Evolutionary conservation across 108 stramenopile species (phyloP), one percentile per base, ranked within the genome.

Genomic region (Nitzschia palea): DNA sequence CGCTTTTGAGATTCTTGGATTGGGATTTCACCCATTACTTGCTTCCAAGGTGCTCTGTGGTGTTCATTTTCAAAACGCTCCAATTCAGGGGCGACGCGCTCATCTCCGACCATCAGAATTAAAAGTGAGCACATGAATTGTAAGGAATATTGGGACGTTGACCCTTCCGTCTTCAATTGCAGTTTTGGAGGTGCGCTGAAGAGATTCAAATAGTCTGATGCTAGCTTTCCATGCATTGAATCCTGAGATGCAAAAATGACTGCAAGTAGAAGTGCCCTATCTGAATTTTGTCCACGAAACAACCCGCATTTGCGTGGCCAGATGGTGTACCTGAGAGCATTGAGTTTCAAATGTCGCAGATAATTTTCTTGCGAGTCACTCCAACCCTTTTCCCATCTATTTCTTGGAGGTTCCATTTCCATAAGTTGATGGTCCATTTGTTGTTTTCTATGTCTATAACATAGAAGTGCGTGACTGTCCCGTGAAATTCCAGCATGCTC

Each of bases 161-260:
- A 15, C 47, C 47, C 47, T 20, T 48, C 22, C 15, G 47, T 18
- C n/a, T 18, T 4, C n/a, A 20, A 20, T 20, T 48, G 47, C 4
- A 18, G 18, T 12, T 20, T 48, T 14, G 6, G 5, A 22, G 44
- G 22, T 0, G 15, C 31, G 2, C 43, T 55, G 35, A 29, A 44
- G 12, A 22, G 17, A 15, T 60, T 50, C 4, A 65, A 53, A 57
- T 47, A 73, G 25, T 53, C 53, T 2, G 63, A 17, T 22, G 71
- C 62, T 5, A 65, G 9, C 47, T 63, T 15, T 1, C 71, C 71
- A 28, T 65, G 71, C 71, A 73, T 65, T 10, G 71, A 65, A 0
- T 73, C 60, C 23, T 57, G 20, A 43, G 26, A 20, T 18, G 71
- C 71, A 6, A 43, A 15, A 14, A 64, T 6, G 30, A 73, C 36